Percentiles rank a stretch among this genome's conserved stretches.
These are phyloP conservation scores for Monsonia emarginata DNA, from an alignment of 441 rosid genomes.

Conservation along the genomic window DNA sequence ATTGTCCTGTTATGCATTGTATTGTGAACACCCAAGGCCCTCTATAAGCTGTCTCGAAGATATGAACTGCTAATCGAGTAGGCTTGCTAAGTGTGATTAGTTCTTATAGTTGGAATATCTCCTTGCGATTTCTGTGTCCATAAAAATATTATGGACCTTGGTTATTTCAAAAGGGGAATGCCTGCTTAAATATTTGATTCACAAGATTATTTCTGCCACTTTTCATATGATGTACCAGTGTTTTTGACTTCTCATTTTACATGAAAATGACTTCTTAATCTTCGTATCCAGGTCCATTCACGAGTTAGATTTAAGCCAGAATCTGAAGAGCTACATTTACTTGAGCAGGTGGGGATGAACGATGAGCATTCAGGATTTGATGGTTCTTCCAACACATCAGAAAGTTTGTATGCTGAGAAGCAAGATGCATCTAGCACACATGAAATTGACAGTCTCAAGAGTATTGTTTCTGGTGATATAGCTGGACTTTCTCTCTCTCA, in stretches of 20 bases:
- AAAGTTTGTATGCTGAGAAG: constrained; percentile 69
- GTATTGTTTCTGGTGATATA: constrained; percentile 66
- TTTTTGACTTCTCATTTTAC: background rate
- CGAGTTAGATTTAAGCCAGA: constrained; percentile 57
- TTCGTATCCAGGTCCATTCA: constrained; percentile 37
- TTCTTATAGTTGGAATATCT: background rate
- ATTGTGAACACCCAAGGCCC: background rate
- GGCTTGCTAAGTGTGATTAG: background rate
- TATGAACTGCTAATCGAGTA: background rate
- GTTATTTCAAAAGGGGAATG: background rate
- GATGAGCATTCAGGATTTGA: constrained; percentile 67
- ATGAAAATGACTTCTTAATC: constrained; percentile 5
- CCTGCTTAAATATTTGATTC: too few relatives aligned
- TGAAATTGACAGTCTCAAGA: constrained; percentile 76
- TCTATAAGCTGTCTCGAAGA: background rate
- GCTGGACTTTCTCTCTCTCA: constrained; percentile 47
- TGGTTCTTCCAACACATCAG: constrained; percentile 87
- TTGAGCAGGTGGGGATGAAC: constrained; percentile 37
- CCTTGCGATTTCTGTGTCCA: background rate
- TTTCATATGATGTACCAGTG: background rate
- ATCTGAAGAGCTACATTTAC: constrained; percentile 37
- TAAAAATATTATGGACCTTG: background rate
- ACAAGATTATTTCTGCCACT: too few relatives aligned
- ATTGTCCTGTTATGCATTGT: background rate
- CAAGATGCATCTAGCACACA: constrained; percentile 65